phyloP scores from a whole-genome alignment of 805 yeast species.

The Candida krabiensis region DNA sequence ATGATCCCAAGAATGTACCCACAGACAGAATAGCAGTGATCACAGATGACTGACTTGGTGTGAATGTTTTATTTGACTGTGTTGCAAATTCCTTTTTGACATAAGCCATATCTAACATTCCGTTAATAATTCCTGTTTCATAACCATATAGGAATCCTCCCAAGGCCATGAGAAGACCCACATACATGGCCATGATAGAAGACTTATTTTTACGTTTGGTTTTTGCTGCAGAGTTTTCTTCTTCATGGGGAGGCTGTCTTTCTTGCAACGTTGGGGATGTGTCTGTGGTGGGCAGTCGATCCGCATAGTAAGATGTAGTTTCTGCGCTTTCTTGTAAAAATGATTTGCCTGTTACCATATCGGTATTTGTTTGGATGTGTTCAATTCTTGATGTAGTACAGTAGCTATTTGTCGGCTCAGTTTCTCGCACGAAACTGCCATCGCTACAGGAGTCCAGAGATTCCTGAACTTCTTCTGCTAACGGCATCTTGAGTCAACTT shows the following conservation, averaged over 20 bases:
- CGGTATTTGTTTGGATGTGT: too few species aligned
- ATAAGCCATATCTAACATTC: slow-evolving; percentile 71
- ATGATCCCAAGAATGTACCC: slow-evolving; percentile 76
- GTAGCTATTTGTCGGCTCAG: too few species aligned
- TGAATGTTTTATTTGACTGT: slow-evolving; percentile 41
- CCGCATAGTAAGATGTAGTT: too few species aligned
- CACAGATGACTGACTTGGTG: slow-evolving; percentile 64
- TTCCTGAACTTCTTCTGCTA: too few species aligned
- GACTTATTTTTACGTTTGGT: slow-evolving; percentile 34
- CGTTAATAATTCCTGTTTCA: slow-evolving; percentile 85
- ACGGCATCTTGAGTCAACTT: too few species aligned
- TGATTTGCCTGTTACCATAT: too few species aligned
- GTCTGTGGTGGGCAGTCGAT: too few species aligned
- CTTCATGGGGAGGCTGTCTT: neutral
- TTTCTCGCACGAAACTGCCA: too few species aligned
- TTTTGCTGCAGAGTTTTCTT: slow-evolving; percentile 2
- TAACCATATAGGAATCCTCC: slow-evolving; percentile 91
- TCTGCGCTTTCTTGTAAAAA: too few species aligned
- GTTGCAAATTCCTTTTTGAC: slow-evolving; percentile 58
- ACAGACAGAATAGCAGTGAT: slow-evolving; percentile 77
- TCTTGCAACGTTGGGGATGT: too few species aligned
- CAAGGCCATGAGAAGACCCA: slow-evolving; percentile 82
- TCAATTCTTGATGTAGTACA: too few species aligned
- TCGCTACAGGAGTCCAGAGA: too few species aligned
- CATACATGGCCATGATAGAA: slow-evolving; percentile 62